Base-by-base conservation (phyloP, 2,329 filamentous ascomycete species). In the Fusarium sterilihyphosum region DNA sequence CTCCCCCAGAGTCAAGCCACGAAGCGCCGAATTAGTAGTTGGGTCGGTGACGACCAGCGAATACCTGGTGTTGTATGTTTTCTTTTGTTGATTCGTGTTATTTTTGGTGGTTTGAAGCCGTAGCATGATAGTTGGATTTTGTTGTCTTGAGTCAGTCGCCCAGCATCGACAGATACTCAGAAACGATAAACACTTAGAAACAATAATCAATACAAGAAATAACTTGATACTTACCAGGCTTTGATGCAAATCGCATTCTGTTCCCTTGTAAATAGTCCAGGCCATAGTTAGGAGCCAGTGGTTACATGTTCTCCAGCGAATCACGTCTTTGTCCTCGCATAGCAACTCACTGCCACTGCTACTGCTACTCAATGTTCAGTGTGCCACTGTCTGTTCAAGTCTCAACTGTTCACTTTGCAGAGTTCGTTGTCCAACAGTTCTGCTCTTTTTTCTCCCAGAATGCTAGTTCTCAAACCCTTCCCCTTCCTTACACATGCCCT, bases 41-140 rank as follows among this genome's bases (percentile, higher is more conserved):
- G 44, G 67, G 65, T 70, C 67, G 67, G 67, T 70, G 65, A 70
- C 65, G 65, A 68, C 65, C 65, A 70, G 67, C 59, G 67, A 70
- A 71, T 65, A 38, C 60, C 65, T 40, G 59, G 67, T 71, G 60
- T 71, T 71, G 68, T 70, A 71, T 71, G 68, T 70, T 57, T 44
- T 54, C n/a, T 68, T 59, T 13, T 9, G 33, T 16, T n/a, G 16
- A 9, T 41, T 12, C 8, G 17, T 14, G 13, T 22, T 37, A 10
- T 59, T 63, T 33, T 63, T 63, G 33, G 22, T 33, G 22, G 22
- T 29, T 22, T 43, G 50, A 29, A 31, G 20, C 12, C 6, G 12
- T 43, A 29, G 9, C 17, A 17, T 24, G 24, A 16, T 13, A 35
- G 35, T 18, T 50, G 10, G 31, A 52, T 35, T 14, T 35, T 50